Evolutionary conservation across 345 rosid genomes (phyloP).

Genomic region (Diplotaxis tenuifolia): DNA sequence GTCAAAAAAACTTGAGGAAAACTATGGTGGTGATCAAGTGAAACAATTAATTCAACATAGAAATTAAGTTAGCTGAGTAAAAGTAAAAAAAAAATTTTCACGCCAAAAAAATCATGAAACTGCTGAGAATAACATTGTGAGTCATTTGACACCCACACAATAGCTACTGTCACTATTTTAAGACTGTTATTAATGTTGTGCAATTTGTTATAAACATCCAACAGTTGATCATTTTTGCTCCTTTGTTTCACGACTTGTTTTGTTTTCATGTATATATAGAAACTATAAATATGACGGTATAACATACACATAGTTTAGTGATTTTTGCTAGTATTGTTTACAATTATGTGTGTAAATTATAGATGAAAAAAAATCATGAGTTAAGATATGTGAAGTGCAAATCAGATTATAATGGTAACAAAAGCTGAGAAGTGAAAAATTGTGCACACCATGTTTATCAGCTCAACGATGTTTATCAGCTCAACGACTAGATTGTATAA

Average conservation of each 20-base stretch:
- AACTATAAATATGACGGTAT: neutral
- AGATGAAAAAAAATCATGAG: neutral
- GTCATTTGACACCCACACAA: too few relatives aligned
- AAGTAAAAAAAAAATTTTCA: neutral
- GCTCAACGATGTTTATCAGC: neutral
- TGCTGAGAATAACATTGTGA: neutral
- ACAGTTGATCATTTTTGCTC: neutral
- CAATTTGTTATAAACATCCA: neutral
- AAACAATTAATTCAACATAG: neutral
- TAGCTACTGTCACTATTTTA: neutral
- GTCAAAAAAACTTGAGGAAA: neutral
- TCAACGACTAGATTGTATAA: neutral
- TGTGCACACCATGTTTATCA: neutral
- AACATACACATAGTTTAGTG: neutral
- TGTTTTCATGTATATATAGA: neutral
- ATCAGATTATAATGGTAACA: neutral
- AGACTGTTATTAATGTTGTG: neutral
- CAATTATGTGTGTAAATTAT: neutral
- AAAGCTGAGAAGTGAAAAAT: neutral
- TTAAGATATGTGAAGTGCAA: neutral
- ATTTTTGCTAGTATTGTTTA: neutral
- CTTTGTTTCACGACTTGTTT: neutral
- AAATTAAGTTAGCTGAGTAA: neutral
- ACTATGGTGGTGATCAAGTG: neutral
- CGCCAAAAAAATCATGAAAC: neutral